Conservation (phyloP, 192 early-diverging fungal genomes). For the Haplosporangium gracile region DNA sequence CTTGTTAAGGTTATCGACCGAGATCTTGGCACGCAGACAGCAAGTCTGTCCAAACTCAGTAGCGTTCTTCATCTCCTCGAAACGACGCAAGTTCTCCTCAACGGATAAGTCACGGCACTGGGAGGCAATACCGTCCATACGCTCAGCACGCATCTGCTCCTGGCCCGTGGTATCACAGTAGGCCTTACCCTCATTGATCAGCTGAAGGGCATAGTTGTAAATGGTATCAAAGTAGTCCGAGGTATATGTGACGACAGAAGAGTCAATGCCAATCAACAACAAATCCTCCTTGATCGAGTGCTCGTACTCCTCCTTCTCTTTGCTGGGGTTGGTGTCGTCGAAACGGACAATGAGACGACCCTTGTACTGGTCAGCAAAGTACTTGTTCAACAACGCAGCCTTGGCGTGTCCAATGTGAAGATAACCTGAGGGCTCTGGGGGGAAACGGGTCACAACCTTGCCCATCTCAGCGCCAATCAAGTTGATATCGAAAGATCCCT, state of each 20-base stretch:
- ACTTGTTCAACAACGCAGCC: slow-evolving; percentile 97
- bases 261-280: slow-evolving; percentile 85
- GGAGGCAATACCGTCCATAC: slow-evolving; percentile 85
- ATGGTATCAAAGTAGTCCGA: slow-evolving; percentile 93
- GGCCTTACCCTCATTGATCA: slow-evolving; percentile 91
- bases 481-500: slow-evolving; percentile 95
- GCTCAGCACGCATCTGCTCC: slow-evolving; percentile 86
- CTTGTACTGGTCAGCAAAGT: slow-evolving; percentile 91
- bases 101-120: slow-evolving; percentile 86
- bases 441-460: slow-evolving; percentile 97
- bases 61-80: slow-evolving; percentile 92
- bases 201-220: slow-evolving; percentile 84
- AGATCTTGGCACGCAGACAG: slow-evolving; percentile 97
- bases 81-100: slow-evolving; percentile 91
- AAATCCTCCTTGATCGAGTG: slow-evolving; percentile 96
- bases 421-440: slow-evolving; percentile 98
- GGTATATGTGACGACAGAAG: slow-evolving; percentile 86
- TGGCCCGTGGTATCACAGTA: slow-evolving; percentile 95
- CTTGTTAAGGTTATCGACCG: slow-evolving; percentile 88
- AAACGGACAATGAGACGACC: slow-evolving; percentile 97
- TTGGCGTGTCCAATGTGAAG: slow-evolving; percentile 99
- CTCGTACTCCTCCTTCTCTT: slow-evolving; percentile 98
- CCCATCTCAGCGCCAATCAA: slow-evolving; percentile 85
- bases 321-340: slow-evolving; percentile 98
- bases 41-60: slow-evolving; percentile 86